phyloP scores from a whole-genome alignment of 257 asterid genomes.

The Marsdenia floribunda region DNA sequence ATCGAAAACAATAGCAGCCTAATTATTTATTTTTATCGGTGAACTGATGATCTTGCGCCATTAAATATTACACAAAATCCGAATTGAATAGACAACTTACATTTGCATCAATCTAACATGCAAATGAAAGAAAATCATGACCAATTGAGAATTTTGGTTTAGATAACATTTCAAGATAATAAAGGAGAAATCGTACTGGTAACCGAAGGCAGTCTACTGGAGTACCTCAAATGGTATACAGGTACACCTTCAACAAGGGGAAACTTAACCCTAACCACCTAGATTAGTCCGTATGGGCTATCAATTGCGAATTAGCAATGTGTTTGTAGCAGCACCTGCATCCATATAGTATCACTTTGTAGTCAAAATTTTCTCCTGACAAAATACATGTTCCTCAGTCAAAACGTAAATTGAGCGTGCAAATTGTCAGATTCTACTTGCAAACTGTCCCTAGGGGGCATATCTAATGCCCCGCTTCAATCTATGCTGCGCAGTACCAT shows the following conservation, averaged over 20 bases:
- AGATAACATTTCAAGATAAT: neutral
- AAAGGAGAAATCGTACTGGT: neutral
- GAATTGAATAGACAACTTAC: neutral
- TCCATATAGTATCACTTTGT: neutral
- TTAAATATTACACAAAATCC: too few species aligned
- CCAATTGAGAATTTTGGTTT: neutral
- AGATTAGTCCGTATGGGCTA: neutral
- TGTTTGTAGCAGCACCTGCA: neutral
- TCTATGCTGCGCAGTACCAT: conserved; percentile 21
- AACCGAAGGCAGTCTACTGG: neutral
- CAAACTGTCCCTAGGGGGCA: neutral
- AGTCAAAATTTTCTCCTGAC: neutral
- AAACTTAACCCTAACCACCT: neutral
- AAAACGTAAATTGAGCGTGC: neutral
- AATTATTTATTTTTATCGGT: too few species aligned
- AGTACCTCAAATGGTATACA: neutral
- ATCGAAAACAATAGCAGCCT: too few species aligned
- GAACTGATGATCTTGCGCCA: too few species aligned
- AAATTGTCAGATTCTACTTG: neutral
- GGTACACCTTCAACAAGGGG: neutral
- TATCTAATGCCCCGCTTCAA: conserved; percentile 21
- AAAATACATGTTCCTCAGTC: neutral
- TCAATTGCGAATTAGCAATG: neutral
- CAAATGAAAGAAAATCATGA: neutral
- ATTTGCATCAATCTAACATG: neutral